Conservation (phyloP, 202 grass and related monocot species). For the Eragrostis tef region DNA sequence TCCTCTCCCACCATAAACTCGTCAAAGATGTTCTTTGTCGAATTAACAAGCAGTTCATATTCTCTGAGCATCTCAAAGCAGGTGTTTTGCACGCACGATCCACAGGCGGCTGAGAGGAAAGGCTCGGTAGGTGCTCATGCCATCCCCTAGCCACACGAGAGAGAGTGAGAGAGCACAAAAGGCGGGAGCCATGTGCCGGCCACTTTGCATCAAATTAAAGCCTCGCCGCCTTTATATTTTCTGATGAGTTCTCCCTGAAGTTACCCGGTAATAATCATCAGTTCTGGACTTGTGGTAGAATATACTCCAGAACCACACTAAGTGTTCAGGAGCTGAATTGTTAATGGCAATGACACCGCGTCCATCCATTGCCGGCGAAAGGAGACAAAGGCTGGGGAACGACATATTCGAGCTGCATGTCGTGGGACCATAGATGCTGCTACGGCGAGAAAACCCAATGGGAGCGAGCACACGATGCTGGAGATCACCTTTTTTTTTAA, state of each 20-base stretch:
- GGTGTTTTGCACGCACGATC: not conserved
- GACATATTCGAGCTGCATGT: not conserved
- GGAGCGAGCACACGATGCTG: too few relatives aligned
- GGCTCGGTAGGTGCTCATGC: not conserved
- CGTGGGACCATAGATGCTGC: not conserved
- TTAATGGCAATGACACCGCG: slow-evolving; percentile 28
- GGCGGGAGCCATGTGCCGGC: not conserved
- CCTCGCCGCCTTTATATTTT: not conserved
- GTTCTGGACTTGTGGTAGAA: not conserved
- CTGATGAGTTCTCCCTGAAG: not conserved
- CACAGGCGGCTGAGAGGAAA: not conserved
- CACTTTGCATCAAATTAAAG: not conserved
- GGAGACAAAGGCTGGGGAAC: not conserved
- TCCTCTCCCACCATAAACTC: not conserved
- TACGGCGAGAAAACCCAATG: not conserved
- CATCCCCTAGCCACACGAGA: too few relatives aligned
- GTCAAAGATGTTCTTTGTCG: not conserved
- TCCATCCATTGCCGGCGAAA: slow-evolving; percentile 19
- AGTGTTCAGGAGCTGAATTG: too few relatives aligned
- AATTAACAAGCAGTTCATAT: not conserved
- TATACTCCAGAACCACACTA: slow-evolving; percentile 31
- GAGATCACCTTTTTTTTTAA: not conserved
- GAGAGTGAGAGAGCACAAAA: too few relatives aligned
- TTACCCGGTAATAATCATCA: not conserved
- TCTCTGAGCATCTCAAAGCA: not conserved